phyloP scores from a whole-genome alignment of 2,329 filamentous ascomycete species.

The Pseudovirgaria hyperparasitica region DNA sequence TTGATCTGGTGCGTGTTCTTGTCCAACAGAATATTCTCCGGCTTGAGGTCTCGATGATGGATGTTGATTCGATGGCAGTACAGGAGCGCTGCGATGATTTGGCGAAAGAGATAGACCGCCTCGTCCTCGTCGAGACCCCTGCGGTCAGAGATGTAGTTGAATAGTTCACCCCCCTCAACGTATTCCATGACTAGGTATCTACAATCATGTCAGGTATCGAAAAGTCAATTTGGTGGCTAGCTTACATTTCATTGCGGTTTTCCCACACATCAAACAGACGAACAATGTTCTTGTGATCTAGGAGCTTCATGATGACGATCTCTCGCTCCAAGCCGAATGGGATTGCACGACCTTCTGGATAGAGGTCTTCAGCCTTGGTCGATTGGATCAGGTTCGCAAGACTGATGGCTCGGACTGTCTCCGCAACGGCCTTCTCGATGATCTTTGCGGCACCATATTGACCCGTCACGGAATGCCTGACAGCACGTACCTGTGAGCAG shows the following conservation, averaged over 20 bases:
- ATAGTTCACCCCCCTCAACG: conserved; percentile 72
- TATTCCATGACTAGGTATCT: conserved; percentile 94
- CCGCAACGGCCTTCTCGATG: conserved; percentile 66
- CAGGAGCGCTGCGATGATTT: conserved; percentile 81
- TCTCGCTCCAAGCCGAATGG: conserved; percentile 87
- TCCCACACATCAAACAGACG: conserved; percentile 96
- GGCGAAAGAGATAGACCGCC: conserved; percentile 74
- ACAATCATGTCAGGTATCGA: conserved; percentile 10
- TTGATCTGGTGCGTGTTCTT: conserved; percentile 61
- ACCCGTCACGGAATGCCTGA: conserved; percentile 64
- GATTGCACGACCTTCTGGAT: conserved; percentile 52
- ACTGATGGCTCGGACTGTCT: conserved; percentile 73
- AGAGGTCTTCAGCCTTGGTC: conserved; percentile 44
- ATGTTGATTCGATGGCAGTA: conserved; percentile 94
- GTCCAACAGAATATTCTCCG: conserved; percentile 88
- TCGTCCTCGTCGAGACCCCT: conserved; percentile 68
- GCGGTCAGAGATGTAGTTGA: conserved; percentile 66
- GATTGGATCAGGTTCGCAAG: conserved; percentile 70
- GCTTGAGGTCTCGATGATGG: conserved; percentile 91
- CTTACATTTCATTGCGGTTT: conserved; percentile 86
- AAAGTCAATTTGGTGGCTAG: conserved; percentile 1
- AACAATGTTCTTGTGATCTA: conserved; percentile 90
- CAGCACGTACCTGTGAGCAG: conserved; percentile 75
- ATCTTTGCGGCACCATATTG: conserved; percentile 91
- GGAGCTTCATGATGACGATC: conserved; percentile 92